A percentile compares a stretch with the other conserved stretches of the same genome.
Evolutionary conservation across 805 yeast genomes (phyloP).

Genomic region (Saccharomyces cerevisiae): DNA sequence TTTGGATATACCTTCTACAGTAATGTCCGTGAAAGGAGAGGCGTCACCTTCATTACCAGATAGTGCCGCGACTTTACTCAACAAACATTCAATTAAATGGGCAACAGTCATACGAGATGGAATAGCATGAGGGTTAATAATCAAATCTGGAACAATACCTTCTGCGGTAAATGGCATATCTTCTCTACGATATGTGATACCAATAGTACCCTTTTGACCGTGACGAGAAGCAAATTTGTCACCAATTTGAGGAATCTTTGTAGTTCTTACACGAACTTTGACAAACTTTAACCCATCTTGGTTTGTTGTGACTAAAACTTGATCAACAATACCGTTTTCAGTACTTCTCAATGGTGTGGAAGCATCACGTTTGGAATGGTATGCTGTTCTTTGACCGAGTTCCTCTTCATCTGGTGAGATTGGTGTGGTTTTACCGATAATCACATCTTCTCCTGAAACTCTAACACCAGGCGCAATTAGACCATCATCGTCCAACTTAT

Average conservation of each 20-base stretch:
- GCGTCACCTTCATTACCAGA: constrained; percentile 99
- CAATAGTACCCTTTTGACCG: constrained; percentile 99
- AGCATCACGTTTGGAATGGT: constrained; percentile 97
- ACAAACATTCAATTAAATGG: constrained; percentile 94
- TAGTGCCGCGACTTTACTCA: constrained; percentile 88
- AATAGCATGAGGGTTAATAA: constrained; percentile 98
- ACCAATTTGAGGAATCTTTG: constrained; percentile 97
- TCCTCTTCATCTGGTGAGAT: constrained; percentile 99
- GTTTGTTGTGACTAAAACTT: constrained; percentile 90
- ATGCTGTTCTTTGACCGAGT: constrained; percentile 95
- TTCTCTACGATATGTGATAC: constrained; percentile 96
- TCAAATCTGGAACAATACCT: constrained; percentile 94
- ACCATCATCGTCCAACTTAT: constrained; percentile 96
- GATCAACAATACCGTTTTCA: constrained; percentile 97
- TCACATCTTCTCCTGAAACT: constrained; percentile 97
- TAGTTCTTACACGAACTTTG: constrained; percentile 97
- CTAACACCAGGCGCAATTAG: constrained; percentile 96
- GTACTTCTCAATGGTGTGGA: constrained; percentile 95
- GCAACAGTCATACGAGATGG: constrained; percentile 99
- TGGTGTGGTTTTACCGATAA: constrained; percentile 97
- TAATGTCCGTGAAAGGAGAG: constrained; percentile 95
- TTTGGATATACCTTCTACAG: constrained; percentile 93
- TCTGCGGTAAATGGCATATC: constrained; percentile 97
- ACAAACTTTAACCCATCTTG: constrained; percentile 97
- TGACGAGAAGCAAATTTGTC: constrained; percentile 99